These are phyloP conservation scores for Rhypophila decipiens DNA, from an alignment of 495 filamentous ascomycete species.

Conservation along the genomic window DNA sequence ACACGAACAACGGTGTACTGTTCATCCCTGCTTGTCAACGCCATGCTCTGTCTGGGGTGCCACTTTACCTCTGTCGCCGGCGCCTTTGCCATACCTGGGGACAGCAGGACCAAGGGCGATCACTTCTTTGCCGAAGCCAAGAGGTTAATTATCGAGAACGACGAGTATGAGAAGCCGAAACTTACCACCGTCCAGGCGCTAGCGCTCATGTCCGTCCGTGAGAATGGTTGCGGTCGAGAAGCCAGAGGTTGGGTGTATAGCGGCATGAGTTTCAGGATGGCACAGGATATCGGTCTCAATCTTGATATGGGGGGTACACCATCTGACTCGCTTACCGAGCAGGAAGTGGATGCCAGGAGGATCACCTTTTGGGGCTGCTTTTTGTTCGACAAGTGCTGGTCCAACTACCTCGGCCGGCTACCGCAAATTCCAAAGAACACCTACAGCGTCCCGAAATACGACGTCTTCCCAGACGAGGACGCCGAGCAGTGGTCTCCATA, in stretches of 20 bases:
- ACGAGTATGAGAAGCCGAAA: conserved; percentile 85
- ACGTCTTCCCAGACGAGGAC: conserved; percentile 88
- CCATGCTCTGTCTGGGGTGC: conserved; percentile 92
- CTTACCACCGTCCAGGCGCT: conserved; percentile 93
- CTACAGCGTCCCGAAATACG: conserved; percentile 78
- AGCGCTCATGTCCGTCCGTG: conserved; percentile 91
- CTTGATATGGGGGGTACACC: conserved; percentile 65
- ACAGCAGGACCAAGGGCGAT: conserved; percentile 84
- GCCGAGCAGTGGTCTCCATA: conserved; percentile 81
- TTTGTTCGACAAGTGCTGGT: conserved; percentile 98
- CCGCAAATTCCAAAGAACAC: conserved; percentile 76
- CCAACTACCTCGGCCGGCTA: conserved; percentile 90
- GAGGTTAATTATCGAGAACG: conserved; percentile 78
- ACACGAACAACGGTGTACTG: conserved; percentile 64
- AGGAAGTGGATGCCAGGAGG: conserved; percentile 80
- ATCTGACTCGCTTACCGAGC: conserved; percentile 58
- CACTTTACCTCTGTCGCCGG: conserved; percentile 80
- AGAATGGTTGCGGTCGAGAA: conserved; percentile 92
- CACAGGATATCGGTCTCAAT: conserved; percentile 86
- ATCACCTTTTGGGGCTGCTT: conserved; percentile 99
- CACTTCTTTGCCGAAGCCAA: conserved; percentile 98
- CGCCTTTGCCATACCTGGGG: conserved; percentile 60
- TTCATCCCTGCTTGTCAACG: conserved; percentile 84
- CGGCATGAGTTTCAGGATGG: conserved; percentile 99
- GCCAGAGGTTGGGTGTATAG: conserved; percentile 97